Base-by-base conservation (phyloP, 1,284 basidiomycete species). In the Violaceomyces palustris region DNA sequence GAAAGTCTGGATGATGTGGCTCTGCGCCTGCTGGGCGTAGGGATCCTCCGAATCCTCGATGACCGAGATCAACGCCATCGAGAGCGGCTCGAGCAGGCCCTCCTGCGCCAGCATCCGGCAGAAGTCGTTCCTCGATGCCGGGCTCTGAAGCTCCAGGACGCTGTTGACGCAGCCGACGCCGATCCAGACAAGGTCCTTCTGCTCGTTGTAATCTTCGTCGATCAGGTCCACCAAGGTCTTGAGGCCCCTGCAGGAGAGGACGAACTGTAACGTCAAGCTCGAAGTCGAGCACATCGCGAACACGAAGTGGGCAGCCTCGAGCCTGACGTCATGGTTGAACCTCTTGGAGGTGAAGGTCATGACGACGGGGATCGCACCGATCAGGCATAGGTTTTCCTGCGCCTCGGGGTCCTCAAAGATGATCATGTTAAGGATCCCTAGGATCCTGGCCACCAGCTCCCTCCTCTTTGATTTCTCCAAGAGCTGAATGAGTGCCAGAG, bases 71-170 rank as follows among this genome's bases (percentile, higher is more conserved):
- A 98, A 75, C 0, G 92, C 91, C 0, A 86, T 84, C 0, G 91
- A 90, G 1, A 98, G 76, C 0, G 93, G 93, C 60, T 96, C 92
- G 27, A 96, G 78, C 5, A 97, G 78, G 14, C 92, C 92, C 74
- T 96, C 93, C 19, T 89, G 82, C 24, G 94, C 90, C 75, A 97
- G 92, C 87, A 97, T 94, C 14, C 93, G 83, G 71, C 92, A 97
- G 72, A 97, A 96, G 75, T 97, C 93, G 70, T 93, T 96, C 67
- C 94, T 88, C 7, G 91, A 92, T 7, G 91, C 94, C 1, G 92
- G 88, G 38, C 87, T 90, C 74, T 80, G 78, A 18, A 97, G 80
- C 60, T 97, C 92, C 66, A 98, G 93, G 3, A 97, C 93, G 59
- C 85, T 89, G 42, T 86, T 85, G 42, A 98, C 91, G 10, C 92